Base-by-base conservation (phyloP, 805 yeast genomes). In the Suhomyces kilbournensis region DNA sequence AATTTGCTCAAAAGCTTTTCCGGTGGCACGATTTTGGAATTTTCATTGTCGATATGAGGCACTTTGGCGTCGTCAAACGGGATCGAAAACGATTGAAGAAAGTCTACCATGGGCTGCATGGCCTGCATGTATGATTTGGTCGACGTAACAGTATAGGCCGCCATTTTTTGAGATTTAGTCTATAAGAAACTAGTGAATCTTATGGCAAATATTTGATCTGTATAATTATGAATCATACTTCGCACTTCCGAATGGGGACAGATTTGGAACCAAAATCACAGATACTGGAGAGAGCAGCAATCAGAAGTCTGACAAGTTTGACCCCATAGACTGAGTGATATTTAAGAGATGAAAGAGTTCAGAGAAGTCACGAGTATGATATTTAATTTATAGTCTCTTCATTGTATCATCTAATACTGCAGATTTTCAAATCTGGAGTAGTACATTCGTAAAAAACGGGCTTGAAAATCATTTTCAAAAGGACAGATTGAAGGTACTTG, bases 91-190 rank as follows among this genome's bases (percentile, higher is more conserved):
- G 62, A 54, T 2, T 67, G 64, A 52, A 84, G 63, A 0, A 77
- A 66, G 5, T 79, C 82, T n/a, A 81, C 72, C 85, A 88, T 81
- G 2, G 83, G 79, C 64, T 78, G 80, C 90, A 88, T 86, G 17
- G 94, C 93, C 63, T 80, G 81, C 87, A 88, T 82, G 67, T 81
- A 88, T 20, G 94, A 86, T 67, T 82, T 80, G 8, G 92, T 86
- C 1, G 92, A 86, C 12, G 80, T 72, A 7, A 78, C 86, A 46
- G 71, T 67, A 56, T 75, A 75, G 40, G 72, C 63, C 4, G 76
- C 72, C 77, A 74, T 74, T 38, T 2, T 19, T 7, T 5, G 42
- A 19, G 42, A 17, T 4, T 10, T 38, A 19, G 23, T 38, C 8
- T 10, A 19, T 22, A 38, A 38, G 22, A 17, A 38, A 10, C 10